phyloP scores from a whole-genome alignment of 2,329 filamentous ascomycete genomes.

The Eutypella sp. region DNA sequence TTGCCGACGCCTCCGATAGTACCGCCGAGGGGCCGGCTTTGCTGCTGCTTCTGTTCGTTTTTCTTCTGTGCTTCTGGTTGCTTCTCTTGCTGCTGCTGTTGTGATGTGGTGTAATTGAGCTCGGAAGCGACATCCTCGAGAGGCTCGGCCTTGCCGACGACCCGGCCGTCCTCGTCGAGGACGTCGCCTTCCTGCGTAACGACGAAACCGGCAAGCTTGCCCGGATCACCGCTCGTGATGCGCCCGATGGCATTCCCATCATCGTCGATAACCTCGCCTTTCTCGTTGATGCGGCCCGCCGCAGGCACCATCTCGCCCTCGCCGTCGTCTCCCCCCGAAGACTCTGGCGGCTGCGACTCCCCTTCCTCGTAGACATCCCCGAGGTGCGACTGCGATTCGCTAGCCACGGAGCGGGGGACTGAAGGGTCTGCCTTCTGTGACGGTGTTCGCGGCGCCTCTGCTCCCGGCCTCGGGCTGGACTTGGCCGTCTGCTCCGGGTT shows the following conservation, averaged over 20 bases:
- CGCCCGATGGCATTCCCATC: slow-evolving; percentile 44
- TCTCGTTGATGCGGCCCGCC: slow-evolving; percentile 42
- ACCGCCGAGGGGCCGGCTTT: slow-evolving; percentile 9
- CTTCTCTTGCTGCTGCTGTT: no score
- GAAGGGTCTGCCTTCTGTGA: slow-evolving; percentile 9
- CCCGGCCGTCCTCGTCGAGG: slow-evolving; percentile 23
- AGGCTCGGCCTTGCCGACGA: slow-evolving; percentile 29
- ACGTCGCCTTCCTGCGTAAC: slow-evolving; percentile 33
- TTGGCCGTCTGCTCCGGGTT: slow-evolving; percentile 9
- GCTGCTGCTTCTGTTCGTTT: background rate
- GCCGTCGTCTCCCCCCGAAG: slow-evolving; percentile 18
- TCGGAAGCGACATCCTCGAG: slow-evolving; percentile 26
- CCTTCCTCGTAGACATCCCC: background rate
- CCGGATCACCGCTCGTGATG: slow-evolving; percentile 27
- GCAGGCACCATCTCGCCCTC: slow-evolving; percentile 31
- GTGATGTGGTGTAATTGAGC: slow-evolving; percentile 27
- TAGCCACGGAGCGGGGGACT: slow-evolving; percentile 23
- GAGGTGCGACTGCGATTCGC: slow-evolving; percentile 15
- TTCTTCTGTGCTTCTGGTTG: slow-evolving; percentile 1
- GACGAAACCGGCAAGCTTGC: slow-evolving; percentile 25
- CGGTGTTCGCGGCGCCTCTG: background rate
- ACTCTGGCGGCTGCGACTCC: background rate
- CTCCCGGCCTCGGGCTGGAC: no score
- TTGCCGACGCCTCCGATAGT: slow-evolving; percentile 19
- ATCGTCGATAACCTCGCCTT: slow-evolving; percentile 52